Evolutionary conservation across 345 rosid species (phyloP), one percentile per base, ranked within the genome.

Genomic region (Odontarrhena argentea): DNA sequence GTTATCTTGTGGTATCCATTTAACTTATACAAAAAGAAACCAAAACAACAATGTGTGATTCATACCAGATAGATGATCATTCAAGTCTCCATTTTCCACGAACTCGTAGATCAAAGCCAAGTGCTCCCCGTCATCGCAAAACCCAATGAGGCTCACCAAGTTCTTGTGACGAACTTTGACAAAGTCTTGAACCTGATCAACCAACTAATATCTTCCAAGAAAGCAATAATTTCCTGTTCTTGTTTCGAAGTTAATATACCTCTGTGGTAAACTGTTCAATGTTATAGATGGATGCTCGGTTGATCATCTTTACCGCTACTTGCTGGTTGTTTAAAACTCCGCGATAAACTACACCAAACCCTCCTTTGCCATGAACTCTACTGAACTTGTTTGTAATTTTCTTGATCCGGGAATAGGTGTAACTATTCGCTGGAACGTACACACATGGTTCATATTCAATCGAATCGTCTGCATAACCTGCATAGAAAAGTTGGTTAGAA

Each of bases 51-150:
- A 57, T 18, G 22, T 58, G 24, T 57, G 9, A 22, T 71, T 42
- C n/a, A 55, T 13, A 72, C 76, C 76, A 57, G 65, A 54, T 64
- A 65, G 46, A 65, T 76, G 73, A 37, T 69, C 53, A 18, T 54
- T 42, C 43, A 85, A 62, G 60, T 81, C 57, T 58, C 87, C 87
- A 57, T 65, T 58, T 1, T 70, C 79, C 83, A 86, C 80, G 63
- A 63, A 79, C 65, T 80, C 87, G 51, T 83, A 83, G 47, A 84
- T 53, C 12, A 82, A 64, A 11, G 74, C 85, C 53, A 80, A 60
- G 50, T 76, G 68, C 7, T 57, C 51, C 28, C 48, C 54, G 6
- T 81, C 84, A 65, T 76, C 53, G 43, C 87, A 79, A 34, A 73
- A 85, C 2, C 89, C 89, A 10, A 70, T 34, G 9, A 83, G 72